phyloP scores from a whole-genome alignment of 75 land plant genomes.

The Pseudotsuga menziesii region DNA sequence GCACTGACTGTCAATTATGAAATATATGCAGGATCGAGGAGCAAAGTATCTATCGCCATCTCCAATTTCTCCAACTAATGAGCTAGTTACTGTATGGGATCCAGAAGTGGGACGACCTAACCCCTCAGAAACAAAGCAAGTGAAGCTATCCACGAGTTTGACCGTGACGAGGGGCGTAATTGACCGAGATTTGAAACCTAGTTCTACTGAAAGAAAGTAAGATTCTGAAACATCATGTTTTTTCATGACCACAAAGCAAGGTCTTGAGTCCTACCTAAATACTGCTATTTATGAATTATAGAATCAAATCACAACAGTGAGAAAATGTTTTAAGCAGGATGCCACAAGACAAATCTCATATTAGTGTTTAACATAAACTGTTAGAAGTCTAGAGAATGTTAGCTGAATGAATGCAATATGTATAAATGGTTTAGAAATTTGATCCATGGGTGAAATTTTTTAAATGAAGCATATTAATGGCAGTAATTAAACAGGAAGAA shows the following conservation, averaged over 20 bases:
- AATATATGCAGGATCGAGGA: slow-evolving; percentile 69
- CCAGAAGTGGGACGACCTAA: slow-evolving; percentile 90
- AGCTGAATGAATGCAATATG: neutral
- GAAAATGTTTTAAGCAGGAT: neutral
- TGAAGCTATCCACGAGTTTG: slow-evolving; percentile 91
- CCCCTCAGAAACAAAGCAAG: slow-evolving; percentile 96
- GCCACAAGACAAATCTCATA: neutral
- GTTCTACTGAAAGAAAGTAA: slow-evolving; percentile 82
- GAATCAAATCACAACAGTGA: neutral
- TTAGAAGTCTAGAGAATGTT: neutral
- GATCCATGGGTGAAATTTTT: neutral
- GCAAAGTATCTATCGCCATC: slow-evolving; percentile 72
- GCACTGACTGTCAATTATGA: neutral
- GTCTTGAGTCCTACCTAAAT: neutral
- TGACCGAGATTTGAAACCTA: slow-evolving; percentile 89
- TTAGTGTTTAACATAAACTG: neutral
- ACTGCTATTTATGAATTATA: neutral
- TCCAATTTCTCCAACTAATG: slow-evolving; percentile 83
- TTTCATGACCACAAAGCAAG: neutral
- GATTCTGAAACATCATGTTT: slow-evolving; percentile 7
- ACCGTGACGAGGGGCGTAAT: slow-evolving; percentile 86
- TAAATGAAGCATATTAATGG: neutral
- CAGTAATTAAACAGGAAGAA: neutral
- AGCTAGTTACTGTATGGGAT: slow-evolving; percentile 85
- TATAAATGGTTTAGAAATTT: neutral